Evolutionary conservation across 1,139 yeast genomes (phyloP), one percentile per base, ranked within the genome.

Genomic region (Tardiomyces depauwii): DNA sequence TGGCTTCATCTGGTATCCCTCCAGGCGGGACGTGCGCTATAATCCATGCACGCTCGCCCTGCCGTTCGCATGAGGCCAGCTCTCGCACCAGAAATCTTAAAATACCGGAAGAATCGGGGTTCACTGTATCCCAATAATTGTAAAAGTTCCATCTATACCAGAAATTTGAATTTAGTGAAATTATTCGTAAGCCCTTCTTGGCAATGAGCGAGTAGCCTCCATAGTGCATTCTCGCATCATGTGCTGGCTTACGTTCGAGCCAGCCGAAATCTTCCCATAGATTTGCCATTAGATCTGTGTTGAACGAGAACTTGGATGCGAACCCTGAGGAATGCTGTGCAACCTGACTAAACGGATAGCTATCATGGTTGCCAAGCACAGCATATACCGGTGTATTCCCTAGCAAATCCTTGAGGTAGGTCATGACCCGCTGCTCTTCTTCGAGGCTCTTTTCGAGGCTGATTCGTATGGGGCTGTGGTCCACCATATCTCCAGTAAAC

Each of bases 401-500:
- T 51, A 82, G 70, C 58, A 68, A 73, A 44, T 70, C 64, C 58
- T 80, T 81, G 68, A 81, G 68, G 48, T 78, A 73, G 49, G 71
- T 62, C 60, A 78, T 71, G 1, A 77, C 62, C 39, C 64, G 62
- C 44, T 70, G 68, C 61, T 82, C 87, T 16, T 80, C 79, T 45
- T 66, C 64, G 48, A 76, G 63, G 33, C 81, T 75, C 51, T 69
- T 67, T 41, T 74, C 71, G 50, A 78, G 74, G 63, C 75, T 66
- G 51, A 80, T 67, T 50, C 73, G 71, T 62, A 77, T 76, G 14
- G 82, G 74, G 42, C 59, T 55, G 76, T 79, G 85, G 56, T 78
- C 84, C 39, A 79, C 80, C 59, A 79, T 66, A 55, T 80, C 88
- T 45, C 87, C 88, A 1, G 87, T 81, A 66, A 80, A 81, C 25